Evolutionary conservation across 164 flowering plant species (phyloP), one percentile per base, ranked within the genome.

Genomic region (Paratinospora sagittata): DNA sequence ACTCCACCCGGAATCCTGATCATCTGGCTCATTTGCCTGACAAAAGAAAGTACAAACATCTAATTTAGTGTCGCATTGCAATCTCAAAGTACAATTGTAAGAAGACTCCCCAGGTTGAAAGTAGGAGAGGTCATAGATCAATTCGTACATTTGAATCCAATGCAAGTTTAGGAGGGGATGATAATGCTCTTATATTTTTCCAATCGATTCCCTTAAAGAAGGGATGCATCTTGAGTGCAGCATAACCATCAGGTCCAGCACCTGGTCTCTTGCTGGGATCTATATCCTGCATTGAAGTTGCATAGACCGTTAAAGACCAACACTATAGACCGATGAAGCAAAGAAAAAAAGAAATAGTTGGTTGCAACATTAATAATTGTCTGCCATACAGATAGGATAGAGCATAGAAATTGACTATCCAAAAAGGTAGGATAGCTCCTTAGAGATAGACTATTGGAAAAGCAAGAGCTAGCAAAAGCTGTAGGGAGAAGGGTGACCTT

Each of bases 231-330:
- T 93, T 96, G 14, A 96, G 86, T 3, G 85, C 81, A 60, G 81
- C 83, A 85, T 96, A 93, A 69, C 99, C 98, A 74, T 83, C 91
- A 71, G 86, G 86, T 74, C 99, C 99, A 49, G 96, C 93, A 70
- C 99, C 99, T 36, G 89, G 96, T 82, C 99, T 81, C 75, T 85
- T 86, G 77, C 84, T 78, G 19, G 98, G 99, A 70, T 96, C 90
- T 66, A 76, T 81, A 68, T 90, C 96, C 99, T 96, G 90, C 75
- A 80, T 61, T 69, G 68, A 14, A 70, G 65, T 70, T 45, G 66
- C 63, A 70, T 10, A 55, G 33, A 33, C 34, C 34, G 34, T 4
- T 1, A 30, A 30, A 30, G 2, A 30, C 2, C 4, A 1, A 30
- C 34, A 30, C 12, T 17, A 72, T 27, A 1, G 24, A 70, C 0